Evolutionary conservation across 768 basidiomycete species (phyloP), one percentile per base, ranked within the genome.

Genomic region (Boletus pseudo-olivaceus): DNA sequence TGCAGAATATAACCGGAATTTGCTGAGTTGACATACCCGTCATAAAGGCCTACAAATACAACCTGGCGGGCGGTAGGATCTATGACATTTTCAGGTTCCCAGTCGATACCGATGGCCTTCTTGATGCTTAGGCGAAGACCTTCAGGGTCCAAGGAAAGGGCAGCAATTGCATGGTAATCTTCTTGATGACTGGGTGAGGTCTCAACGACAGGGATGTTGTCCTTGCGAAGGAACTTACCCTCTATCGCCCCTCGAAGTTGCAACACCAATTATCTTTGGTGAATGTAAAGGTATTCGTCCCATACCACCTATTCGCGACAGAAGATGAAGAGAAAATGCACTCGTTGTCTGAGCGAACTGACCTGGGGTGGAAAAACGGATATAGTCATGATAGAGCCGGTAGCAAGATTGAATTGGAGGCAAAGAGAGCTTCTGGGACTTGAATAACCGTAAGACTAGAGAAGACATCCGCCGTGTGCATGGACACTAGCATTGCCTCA

Each of bases 31-130:
- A 48, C 79, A 53, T 62, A 90, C 90, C 94, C 94, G 54, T 97
- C 94, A 67, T 93, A 97, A 53, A 97, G 86, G 30, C 93, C 94
- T 35, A 93, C 82, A 61, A 90, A 93, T 6, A 92, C 78, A 7
- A 85, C 88, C 69, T 97, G 92, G 29, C 82, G 73, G 1, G 89
- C 78, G 20, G 91, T 73, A 7, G 78, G 73, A 33, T 84, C 76
- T 2, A 76, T 78, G 9, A 82, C 73, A 27, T 61, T 62, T 27
- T 76, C 67, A 1, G 88, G 84, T 57, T 89, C 79, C 94, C 94
- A 96, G 49, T 88, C 81, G 51, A 87, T 68, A 37, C 76, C 78
- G 54, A 84, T 78, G 27, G 73, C 70, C 58, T 82, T 83, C 64
- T 86, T 82, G 39, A 92, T 73, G 54, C 80, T 85, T 27, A 76